Evolutionary conservation across 192 early-diverging fungal species (phyloP), one percentile per base, ranked within the genome.

Genomic region (Backusella mclennaniae): DNA sequence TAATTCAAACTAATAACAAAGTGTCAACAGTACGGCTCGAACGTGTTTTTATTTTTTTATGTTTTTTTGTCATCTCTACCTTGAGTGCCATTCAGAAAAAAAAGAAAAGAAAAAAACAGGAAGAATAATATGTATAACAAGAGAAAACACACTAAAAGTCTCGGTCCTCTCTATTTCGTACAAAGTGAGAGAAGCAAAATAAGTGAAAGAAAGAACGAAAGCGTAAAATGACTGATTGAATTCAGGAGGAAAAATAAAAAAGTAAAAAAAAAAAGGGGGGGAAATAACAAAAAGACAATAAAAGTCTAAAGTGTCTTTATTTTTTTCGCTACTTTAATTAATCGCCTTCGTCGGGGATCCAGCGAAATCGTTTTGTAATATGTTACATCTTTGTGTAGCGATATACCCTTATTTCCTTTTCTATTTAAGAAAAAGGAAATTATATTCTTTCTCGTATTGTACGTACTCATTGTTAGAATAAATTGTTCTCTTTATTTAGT

Each of bases 1-100:
- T 42, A 96, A 84, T 82, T 96, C 93, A 52, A 87, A 87, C 93
- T 94, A 29, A 63, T 0, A 44, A 29, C 23, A 35, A 35, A 46
- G 39, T 52, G 52, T 63, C 56, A 74, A 63, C 38, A 15, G 41
- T n/a, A 33, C 9, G 21, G 15, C n/a, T 36, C 26, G 4, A 36
- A 35, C n/a, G 63, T 67, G 63, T 14, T 14, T 41, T 49, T 39
- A 35, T 41, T 42, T 66, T 31, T 66, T 66, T 39, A 35, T 67
- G 23, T 66, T 66, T 39, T 39, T 39, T 35, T 6, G 26, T 44
- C 42, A 21, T 31, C 26, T 46, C 36, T 76, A 73, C 79, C 79
- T 80, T 80, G 80, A 78, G 73, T 44, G 39, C 70, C 70, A 72
- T 72, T 72, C 36, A 35, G 71, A 39, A 23, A 71, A 38, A 38